Conservation (phyloP, 2,329 filamentous ascomycete species). For the Cordyceps cateniannulata region DNA sequence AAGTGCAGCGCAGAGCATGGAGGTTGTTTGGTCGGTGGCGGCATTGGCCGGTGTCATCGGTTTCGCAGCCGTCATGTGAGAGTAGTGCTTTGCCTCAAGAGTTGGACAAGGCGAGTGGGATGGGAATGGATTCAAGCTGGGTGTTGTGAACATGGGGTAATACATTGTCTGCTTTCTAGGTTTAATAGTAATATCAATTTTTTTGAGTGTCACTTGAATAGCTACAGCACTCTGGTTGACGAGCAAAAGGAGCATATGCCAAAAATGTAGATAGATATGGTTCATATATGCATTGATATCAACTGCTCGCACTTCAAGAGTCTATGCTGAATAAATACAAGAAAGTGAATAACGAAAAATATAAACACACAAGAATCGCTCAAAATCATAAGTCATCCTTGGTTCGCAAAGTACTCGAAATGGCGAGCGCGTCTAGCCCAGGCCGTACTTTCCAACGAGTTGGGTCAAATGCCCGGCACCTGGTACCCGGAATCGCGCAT, state of each 20-base stretch:
- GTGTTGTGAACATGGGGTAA: no score
- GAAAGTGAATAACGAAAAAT: slow-evolving; percentile 1
- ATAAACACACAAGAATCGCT: neutral
- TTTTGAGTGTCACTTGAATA: neutral
- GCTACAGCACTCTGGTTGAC: no score
- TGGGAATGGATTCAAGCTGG: neutral
- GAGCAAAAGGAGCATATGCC: no score
- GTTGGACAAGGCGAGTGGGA: neutral
- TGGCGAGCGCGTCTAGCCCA: neutral
- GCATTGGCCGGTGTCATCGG: neutral
- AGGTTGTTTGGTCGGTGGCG: neutral
- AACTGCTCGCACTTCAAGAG: neutral
- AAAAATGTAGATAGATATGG: no score
- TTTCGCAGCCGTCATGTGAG: neutral
- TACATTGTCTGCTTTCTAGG: no score
- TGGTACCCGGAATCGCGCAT: neutral
- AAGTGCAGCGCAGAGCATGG: neutral
- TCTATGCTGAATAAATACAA: slow-evolving; percentile 5
- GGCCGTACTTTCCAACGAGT: neutral
- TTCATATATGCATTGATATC: slow-evolving; percentile 6
- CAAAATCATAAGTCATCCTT: neutral
- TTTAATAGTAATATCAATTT: neutral
- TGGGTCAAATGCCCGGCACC: neutral
- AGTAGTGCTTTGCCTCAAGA: neutral
- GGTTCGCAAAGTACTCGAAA: neutral